Evolutionary conservation across 2,329 filamentous ascomycete genomes (phyloP).

Genomic region (Aspergillus sp.): DNA sequence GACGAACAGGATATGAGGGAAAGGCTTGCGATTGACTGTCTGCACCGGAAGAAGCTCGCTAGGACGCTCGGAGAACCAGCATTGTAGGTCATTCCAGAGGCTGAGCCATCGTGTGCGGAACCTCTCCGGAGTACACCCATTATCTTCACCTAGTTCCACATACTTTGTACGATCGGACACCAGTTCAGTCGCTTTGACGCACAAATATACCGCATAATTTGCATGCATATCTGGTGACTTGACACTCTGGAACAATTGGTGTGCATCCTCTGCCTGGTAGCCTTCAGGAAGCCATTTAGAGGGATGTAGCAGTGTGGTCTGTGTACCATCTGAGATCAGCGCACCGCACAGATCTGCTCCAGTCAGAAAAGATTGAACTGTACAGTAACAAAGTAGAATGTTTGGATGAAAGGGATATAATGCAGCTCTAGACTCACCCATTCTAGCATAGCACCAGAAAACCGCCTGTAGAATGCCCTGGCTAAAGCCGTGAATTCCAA

Average conservation of each 20-base stretch:
- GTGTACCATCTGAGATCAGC: conserved; percentile 54
- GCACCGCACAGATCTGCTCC: conserved; percentile 55
- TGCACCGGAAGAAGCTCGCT: conserved; percentile 51
- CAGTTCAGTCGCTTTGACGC: conserved; percentile 55
- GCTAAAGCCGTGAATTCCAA: conserved; percentile 54
- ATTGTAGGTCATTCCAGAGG: conserved; percentile 54
- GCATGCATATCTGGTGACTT: conserved; percentile 57
- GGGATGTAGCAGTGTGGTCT: conserved; percentile 53
- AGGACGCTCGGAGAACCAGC: conserved; percentile 52
- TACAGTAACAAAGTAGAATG: neutral
- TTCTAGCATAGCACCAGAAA: conserved; percentile 61
- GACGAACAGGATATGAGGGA: conserved; percentile 55
- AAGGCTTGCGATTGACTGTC: conserved; percentile 47
- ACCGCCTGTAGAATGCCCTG: conserved; percentile 56
- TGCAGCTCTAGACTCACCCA: conserved; percentile 42
- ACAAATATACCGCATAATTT: conserved; percentile 61
- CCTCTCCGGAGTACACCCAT: conserved; percentile 44
- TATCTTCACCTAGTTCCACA: conserved; percentile 50
- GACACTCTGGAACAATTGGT: conserved; percentile 39
- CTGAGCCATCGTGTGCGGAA: conserved; percentile 51
- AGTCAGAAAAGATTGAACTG: neutral
- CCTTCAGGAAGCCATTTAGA: conserved; percentile 52
- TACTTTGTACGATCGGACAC: conserved; percentile 53
- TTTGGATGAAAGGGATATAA: no score
- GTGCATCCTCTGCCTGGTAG: conserved; percentile 39